Conservation (phyloP, 306 rosid genomes). For the Medicago ruthenica region DNA sequence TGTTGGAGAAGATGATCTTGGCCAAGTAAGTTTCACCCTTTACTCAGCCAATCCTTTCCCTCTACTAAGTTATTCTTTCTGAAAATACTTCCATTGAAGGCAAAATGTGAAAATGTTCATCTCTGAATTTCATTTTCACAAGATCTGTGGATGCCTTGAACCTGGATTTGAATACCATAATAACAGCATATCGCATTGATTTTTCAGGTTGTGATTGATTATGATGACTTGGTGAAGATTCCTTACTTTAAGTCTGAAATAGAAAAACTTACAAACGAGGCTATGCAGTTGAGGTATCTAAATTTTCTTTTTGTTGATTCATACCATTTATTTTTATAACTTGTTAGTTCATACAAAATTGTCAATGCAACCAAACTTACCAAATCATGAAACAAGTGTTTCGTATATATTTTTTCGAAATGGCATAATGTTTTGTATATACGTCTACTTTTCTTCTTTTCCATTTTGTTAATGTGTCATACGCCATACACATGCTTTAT, state of each 20-base stretch:
- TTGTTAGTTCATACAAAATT: not conserved
- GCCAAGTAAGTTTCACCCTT: conserved; percentile 58
- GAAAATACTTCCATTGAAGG: conserved; percentile 32
- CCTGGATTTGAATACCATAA: conserved; percentile 23
- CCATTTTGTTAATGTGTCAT: not conserved
- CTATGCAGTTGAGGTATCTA: conserved; percentile 62
- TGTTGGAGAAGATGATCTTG: conserved; percentile 95
- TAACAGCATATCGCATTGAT: conserved; percentile 28
- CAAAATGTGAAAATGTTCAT: not conserved
- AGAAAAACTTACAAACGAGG: conserved; percentile 60
- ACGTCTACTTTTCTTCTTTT: conserved; percentile 22
- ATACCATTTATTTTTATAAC: conserved; percentile 8
- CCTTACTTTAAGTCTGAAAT: conserved; percentile 66
- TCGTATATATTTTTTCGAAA: not conserved
- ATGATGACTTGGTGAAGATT: conserved; percentile 81
- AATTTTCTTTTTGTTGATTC: conserved; percentile 24
- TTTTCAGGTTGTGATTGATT: conserved; percentile 77
- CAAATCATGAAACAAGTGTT: not conserved
- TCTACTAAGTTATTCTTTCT: conserved; percentile 5
- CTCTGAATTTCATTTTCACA: not conserved
- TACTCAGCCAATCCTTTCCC: conserved; percentile 14
- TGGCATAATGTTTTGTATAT: too few relatives aligned
- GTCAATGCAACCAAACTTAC: not conserved
- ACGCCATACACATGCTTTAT: not conserved
- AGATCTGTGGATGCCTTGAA: conserved; percentile 7